phyloP scores from a whole-genome alignment of 169 alveolate species.

The Theileria equi region DNA sequence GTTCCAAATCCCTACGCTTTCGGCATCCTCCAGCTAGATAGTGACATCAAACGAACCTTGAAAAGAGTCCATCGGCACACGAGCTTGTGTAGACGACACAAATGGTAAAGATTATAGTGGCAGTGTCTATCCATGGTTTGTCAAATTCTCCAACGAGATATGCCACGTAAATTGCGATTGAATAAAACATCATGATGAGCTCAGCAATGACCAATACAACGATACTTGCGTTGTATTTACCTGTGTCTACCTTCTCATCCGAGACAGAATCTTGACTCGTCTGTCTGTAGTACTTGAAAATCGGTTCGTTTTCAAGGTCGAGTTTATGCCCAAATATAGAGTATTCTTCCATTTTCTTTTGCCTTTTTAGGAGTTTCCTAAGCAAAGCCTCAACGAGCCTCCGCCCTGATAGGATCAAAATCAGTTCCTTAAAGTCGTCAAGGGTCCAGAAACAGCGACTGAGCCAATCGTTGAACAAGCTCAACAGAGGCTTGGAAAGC shows the following conservation, averaged over 20 bases:
- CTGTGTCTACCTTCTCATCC: slow-evolving; percentile 4
- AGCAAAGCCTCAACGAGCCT: too few relatives aligned
- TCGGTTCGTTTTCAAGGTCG: background rate
- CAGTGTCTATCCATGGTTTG: background rate
- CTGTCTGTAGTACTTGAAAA: background rate
- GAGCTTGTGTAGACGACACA: slow-evolving; percentile 29
- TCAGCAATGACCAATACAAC: slow-evolving; percentile 10
- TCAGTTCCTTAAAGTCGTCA: too few relatives aligned
- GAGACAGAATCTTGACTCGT: too few relatives aligned
- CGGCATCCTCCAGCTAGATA: too few relatives aligned
- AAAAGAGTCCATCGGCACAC: slow-evolving; percentile 49
- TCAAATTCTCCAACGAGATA: background rate
- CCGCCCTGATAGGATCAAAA: background rate
- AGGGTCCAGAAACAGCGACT: background rate
- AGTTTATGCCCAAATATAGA: too few relatives aligned
- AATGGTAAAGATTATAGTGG: background rate
- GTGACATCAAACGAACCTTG: too few relatives aligned
- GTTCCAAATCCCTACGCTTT: too few relatives aligned
- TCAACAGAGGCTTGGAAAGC: slow-evolving; percentile 49
- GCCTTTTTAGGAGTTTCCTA: background rate
- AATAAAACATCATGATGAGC: slow-evolving; percentile 2
- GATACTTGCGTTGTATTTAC: too few relatives aligned
- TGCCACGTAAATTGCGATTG: slow-evolving; percentile 7
- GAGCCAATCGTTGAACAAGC: slow-evolving; percentile 16
- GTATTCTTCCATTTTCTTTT: background rate